phyloP scores from a whole-genome alignment of 148 eudicot species.

The Amaranthus cruentus region DNA sequence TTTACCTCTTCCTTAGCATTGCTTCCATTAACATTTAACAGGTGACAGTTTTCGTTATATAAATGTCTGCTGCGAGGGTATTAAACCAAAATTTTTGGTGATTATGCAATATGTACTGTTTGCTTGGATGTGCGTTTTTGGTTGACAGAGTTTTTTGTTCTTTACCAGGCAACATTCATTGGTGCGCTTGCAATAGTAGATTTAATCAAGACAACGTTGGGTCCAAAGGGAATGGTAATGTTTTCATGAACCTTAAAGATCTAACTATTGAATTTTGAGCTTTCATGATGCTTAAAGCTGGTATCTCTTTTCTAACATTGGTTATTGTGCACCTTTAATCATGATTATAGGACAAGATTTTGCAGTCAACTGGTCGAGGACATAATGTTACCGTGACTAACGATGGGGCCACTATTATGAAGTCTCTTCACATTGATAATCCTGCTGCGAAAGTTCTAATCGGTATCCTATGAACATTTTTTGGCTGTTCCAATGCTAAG shows the following conservation, averaged over 20 bases:
- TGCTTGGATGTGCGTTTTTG: not conserved
- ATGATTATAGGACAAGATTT: constrained; percentile 68
- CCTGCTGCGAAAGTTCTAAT: constrained; percentile 98
- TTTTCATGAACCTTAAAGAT: not conserved
- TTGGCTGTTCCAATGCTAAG: not conserved
- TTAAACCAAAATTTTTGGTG: not conserved
- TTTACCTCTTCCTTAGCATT: no score
- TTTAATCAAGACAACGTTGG: constrained; percentile 91
- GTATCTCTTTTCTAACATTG: not conserved
- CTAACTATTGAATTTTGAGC: not conserved
- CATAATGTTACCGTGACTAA: constrained; percentile 87
- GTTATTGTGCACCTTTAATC: not conserved
- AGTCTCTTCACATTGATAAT: constrained; percentile 93
- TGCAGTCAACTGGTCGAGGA: constrained; percentile 96
- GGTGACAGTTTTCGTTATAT: no score
- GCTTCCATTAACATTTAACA: no score
- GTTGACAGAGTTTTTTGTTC: not conserved
- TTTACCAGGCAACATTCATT: constrained; percentile 62
- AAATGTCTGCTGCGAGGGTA: no score
- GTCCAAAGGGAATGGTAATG: constrained; percentile 98
- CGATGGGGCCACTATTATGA: constrained; percentile 95
- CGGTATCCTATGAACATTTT: constrained; percentile 55
- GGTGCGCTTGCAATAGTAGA: constrained; percentile 94
- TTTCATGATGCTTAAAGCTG: not conserved
- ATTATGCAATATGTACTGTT: not conserved